Evolutionary conservation across 208 protist genomes (phyloP).

Genomic region (Strigomonas culicis): DNA sequence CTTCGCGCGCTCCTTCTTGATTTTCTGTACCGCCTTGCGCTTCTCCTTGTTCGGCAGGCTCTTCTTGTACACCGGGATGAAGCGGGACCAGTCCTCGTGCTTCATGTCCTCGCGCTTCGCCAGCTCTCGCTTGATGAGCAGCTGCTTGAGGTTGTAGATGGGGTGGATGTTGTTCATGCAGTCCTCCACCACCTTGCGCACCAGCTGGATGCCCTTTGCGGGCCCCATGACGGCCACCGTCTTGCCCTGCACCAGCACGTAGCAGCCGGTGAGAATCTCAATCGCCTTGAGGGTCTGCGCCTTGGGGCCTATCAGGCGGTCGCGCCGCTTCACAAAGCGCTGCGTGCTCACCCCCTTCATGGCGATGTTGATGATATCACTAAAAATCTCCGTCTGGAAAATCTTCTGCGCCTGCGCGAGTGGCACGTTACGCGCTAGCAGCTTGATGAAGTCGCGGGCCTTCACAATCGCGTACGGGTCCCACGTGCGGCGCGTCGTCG

Average conservation of each 20-base stretch:
- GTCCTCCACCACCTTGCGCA: constrained; percentile 97
- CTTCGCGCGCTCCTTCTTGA: constrained; percentile 79
- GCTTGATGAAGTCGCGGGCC: constrained; percentile 97
- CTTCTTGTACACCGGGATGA: constrained; percentile 97
- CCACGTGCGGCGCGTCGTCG: constrained; percentile 97
- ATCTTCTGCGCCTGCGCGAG: constrained; percentile 96
- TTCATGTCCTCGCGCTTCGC: constrained; percentile 95
- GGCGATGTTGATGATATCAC: constrained; percentile 99
- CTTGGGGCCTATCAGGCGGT: constrained; percentile 98
- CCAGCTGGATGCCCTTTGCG: constrained; percentile 94
- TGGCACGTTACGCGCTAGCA: constrained; percentile 96
- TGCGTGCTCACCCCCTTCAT: constrained; percentile 95
- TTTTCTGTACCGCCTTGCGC: constrained; percentile 80
- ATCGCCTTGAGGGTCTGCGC: constrained; percentile 98
- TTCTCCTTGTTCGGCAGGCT: constrained; percentile 88
- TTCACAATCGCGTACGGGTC: constrained; percentile 99
- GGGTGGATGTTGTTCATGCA: constrained; percentile 99
- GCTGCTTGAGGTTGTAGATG: constrained; percentile 99
- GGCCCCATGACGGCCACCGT: constrained; percentile 97
- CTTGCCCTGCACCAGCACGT: constrained; percentile 99
- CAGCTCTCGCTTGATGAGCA: constrained; percentile 99
- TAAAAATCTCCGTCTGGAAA: constrained; percentile 96
- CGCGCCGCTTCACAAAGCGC: constrained; percentile 98
- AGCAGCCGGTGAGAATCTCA: constrained; percentile 98
- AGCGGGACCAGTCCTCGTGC: constrained; percentile 98